These are phyloP conservation scores for Terfezia claveryi DNA, from an alignment of 495 filamentous ascomycete genomes.

Conservation along the genomic window DNA sequence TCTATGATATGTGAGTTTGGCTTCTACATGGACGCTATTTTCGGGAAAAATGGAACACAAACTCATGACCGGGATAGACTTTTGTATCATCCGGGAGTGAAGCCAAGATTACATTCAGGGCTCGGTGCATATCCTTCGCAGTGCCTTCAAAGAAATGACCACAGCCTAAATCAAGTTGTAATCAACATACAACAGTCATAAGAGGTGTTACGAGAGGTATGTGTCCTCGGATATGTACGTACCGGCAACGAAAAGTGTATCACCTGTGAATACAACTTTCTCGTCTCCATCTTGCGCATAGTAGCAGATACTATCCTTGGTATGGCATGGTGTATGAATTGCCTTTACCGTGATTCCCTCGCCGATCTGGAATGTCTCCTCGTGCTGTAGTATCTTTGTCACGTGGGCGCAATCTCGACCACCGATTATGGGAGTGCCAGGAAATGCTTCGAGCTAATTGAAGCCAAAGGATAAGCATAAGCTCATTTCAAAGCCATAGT, in stretches of 20 bases:
- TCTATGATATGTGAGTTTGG: slow-evolving; percentile 57
- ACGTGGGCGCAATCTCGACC: slow-evolving; percentile 70
- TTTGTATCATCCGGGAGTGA: slow-evolving; percentile 74
- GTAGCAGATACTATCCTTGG: slow-evolving; percentile 93
- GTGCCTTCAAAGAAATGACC: slow-evolving; percentile 95
- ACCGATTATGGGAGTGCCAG: slow-evolving; percentile 52
- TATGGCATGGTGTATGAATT: slow-evolving; percentile 93
- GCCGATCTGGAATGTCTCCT: slow-evolving; percentile 62
- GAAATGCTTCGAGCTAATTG: slow-evolving; percentile 44
- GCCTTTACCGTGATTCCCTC: slow-evolving; percentile 59
- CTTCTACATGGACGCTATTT: not conserved
- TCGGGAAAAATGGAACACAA: not conserved
- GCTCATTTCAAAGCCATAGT: too few relatives aligned
- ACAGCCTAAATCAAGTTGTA: slow-evolving; percentile 36
- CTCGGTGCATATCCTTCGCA: slow-evolving; percentile 74
- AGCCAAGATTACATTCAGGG: slow-evolving; percentile 66
- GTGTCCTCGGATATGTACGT: slow-evolving; percentile 3
- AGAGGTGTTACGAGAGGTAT: not conserved
- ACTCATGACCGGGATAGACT: slow-evolving; percentile 37
- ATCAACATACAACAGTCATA: not conserved
- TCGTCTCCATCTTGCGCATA: slow-evolving; percentile 62
- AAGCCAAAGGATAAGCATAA: slow-evolving; percentile 5
- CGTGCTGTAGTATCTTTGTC: slow-evolving; percentile 48
- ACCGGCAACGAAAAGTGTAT: slow-evolving; percentile 91
- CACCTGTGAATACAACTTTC: slow-evolving; percentile 78